Evolutionary conservation across 345 rosid species (phyloP).

Genomic region (Citropsis articulata): DNA sequence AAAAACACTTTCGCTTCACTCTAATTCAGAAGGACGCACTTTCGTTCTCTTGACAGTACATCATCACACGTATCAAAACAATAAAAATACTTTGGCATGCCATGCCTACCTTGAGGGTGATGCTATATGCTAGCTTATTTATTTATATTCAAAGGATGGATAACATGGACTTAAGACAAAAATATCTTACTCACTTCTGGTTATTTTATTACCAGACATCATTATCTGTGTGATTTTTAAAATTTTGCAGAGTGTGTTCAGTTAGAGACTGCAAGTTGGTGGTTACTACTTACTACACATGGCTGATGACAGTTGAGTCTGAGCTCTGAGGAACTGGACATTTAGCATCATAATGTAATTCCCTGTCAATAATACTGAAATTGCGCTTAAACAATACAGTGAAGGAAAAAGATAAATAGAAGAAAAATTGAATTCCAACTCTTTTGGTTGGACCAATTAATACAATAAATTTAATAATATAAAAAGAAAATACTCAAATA

Average conservation of each 20-base stretch:
- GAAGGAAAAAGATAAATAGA: too few species aligned
- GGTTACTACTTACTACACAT: too few species aligned
- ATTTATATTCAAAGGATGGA: not conserved
- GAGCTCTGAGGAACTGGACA: not conserved
- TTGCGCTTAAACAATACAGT: rapidly evolving
- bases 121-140: not conserved
- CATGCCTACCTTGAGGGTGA: not conserved
- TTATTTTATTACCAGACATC: not conserved
- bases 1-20: not conserved
- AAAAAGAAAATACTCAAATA: too few species aligned
- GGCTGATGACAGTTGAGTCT: too few species aligned
- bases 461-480: too few species aligned
- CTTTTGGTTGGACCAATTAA: too few species aligned
- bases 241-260: not conserved
- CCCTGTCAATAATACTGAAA: too few species aligned
- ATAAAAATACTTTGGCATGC: not conserved
- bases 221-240: not conserved
- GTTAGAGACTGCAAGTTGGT: not conserved
- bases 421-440: too few species aligned
- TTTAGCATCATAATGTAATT: too few species aligned
- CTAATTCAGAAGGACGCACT: not conserved
- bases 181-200: not conserved
- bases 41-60: too few species aligned
- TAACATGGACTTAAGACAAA: not conserved
- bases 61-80: too few species aligned